These are phyloP conservation scores for Diplogelasinospora grovesii DNA, from an alignment of 495 filamentous ascomycete genomes.

Conservation along the genomic window DNA sequence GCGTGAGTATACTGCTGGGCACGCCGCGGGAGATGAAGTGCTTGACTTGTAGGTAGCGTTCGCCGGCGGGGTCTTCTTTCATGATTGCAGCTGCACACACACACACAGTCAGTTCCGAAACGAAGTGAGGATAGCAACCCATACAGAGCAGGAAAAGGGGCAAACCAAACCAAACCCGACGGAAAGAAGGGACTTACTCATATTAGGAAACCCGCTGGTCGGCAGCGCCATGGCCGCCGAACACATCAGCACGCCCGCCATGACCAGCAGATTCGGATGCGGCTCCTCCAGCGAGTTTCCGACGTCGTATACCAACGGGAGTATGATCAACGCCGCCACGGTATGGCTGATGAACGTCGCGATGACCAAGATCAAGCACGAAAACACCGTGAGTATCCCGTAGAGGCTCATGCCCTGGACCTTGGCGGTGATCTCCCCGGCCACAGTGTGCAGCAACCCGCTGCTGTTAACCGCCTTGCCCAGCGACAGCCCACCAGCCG, in stretches of 20 bases:
- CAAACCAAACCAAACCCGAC: too few species aligned
- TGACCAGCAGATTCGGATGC: conserved; percentile 91
- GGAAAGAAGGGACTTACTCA: conserved; percentile 64
- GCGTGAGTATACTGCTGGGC: conserved; percentile 73
- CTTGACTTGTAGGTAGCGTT: conserved; percentile 83
- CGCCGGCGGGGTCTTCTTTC: conserved; percentile 92
- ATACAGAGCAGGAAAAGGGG: too few species aligned
- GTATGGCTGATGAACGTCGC: conserved; percentile 98
- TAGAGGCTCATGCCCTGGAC: conserved; percentile 82
- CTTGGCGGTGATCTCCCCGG: conserved; percentile 59
- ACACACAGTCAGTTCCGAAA: conserved; percentile 4
- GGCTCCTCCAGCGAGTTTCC: conserved; percentile 78
- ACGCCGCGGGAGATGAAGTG: conserved; percentile 92
- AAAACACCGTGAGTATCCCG: conserved; percentile 79
- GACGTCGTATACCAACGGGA: conserved; percentile 83
- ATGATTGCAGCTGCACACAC: conserved; percentile 77
- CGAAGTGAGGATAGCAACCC: too few species aligned
- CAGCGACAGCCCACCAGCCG: conserved; percentile 85
- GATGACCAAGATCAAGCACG: conserved; percentile 77
- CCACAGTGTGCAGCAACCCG: conserved; percentile 86
- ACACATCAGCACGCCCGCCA: conserved; percentile 64
- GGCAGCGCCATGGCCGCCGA: conserved; percentile 80
- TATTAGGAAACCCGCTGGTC: conserved; percentile 96
- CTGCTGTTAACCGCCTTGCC: conserved; percentile 93
- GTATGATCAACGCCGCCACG: conserved; percentile 88